Evolutionary conservation across 2,329 filamentous ascomycete genomes (phyloP).

Genomic region (Exophiala viscosa): DNA sequence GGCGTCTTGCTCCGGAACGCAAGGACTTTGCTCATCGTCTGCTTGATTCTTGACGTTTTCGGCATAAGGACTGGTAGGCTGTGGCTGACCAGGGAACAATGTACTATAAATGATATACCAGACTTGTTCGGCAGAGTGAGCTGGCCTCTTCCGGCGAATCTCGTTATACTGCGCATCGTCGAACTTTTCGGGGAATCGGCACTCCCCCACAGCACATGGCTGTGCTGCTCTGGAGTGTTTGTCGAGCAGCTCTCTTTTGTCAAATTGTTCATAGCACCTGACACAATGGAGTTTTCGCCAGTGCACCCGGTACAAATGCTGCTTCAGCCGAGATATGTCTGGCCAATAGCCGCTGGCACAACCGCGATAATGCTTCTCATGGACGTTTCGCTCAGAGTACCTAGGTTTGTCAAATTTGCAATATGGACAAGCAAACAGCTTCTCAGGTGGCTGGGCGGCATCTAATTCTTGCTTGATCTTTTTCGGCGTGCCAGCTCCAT

Average conservation of each 20-base stretch:
- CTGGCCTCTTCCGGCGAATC: slow-evolving; percentile 25
- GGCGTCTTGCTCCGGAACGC: slow-evolving; percentile 10
- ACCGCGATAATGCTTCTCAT: slow-evolving; percentile 25
- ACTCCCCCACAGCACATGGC: slow-evolving; percentile 18
- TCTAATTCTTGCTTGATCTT: slow-evolving; percentile 22
- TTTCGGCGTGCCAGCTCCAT: slow-evolving; percentile 22
- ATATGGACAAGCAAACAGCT: slow-evolving; percentile 27
- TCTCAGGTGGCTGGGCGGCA: slow-evolving; percentile 6
- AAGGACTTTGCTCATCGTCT: slow-evolving; percentile 1
- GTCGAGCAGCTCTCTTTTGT: slow-evolving; percentile 17
- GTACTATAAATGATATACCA: slow-evolving; percentile 27
- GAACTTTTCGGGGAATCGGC: slow-evolving; percentile 28
- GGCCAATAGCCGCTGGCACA: slow-evolving; percentile 26
- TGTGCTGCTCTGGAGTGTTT: slow-evolving; percentile 11
- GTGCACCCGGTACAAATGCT: slow-evolving; percentile 29
- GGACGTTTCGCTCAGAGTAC: slow-evolving; percentile 24
- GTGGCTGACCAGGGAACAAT: slow-evolving; percentile 23
- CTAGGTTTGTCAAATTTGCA: slow-evolving; percentile 25
- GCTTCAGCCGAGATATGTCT: slow-evolving; percentile 28
- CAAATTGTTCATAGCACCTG: slow-evolving; percentile 22
- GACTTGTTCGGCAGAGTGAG: slow-evolving; percentile 21
- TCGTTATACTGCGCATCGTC: slow-evolving; percentile 21
- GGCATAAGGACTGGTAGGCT: slow-evolving; percentile 25
- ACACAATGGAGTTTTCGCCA: slow-evolving; percentile 19
- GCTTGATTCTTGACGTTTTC: slow-evolving; percentile 10